Percentiles rank a stretch among this genome's conserved stretches.
Evolutionary conservation across 2,329 filamentous ascomycete genomes (phyloP).

Genomic region (Fusarium sp.): DNA sequence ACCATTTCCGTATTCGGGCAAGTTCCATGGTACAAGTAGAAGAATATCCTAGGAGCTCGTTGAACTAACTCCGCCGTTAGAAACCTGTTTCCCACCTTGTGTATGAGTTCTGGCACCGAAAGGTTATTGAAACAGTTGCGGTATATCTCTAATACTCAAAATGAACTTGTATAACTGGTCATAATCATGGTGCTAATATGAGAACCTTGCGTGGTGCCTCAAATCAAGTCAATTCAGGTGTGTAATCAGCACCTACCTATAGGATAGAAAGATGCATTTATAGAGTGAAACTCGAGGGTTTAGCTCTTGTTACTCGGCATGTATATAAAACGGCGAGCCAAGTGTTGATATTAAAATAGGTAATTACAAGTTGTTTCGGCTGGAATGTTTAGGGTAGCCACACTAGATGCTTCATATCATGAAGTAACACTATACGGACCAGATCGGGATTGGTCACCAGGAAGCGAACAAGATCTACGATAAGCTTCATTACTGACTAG

Average conservation of each 20-base stretch:
- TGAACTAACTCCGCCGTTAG: constrained; percentile 48
- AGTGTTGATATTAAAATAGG: too few species aligned
- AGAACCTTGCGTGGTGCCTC: too few species aligned
- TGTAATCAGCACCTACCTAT: too few species aligned
- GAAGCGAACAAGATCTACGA: constrained; percentile 64
- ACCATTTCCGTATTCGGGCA: constrained; percentile 44
- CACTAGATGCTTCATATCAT: constrained; percentile 69
- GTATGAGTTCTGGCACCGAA: constrained; percentile 63
- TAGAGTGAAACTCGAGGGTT: background rate
- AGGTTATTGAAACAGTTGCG: constrained; percentile 58
- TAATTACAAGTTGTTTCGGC: constrained; percentile 40
- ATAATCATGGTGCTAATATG: too few species aligned
- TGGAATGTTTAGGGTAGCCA: constrained; percentile 65
- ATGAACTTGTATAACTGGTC: too few species aligned
- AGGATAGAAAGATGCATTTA: background rate
- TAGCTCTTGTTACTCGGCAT: background rate
- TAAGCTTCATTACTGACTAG: constrained; percentile 63
- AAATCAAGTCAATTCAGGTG: too few species aligned
- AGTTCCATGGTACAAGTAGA: constrained; percentile 4
- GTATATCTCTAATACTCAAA: too few species aligned
- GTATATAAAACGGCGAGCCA: too few species aligned
- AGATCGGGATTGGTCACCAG: constrained; percentile 65
- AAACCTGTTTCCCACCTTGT: constrained; percentile 64
- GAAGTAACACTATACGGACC: constrained; percentile 54
- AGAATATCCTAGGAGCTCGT: background rate